These are phyloP conservation scores for Geosmithia morbida DNA, from an alignment of 2,329 filamentous ascomycete genomes.

Conservation along the genomic window DNA sequence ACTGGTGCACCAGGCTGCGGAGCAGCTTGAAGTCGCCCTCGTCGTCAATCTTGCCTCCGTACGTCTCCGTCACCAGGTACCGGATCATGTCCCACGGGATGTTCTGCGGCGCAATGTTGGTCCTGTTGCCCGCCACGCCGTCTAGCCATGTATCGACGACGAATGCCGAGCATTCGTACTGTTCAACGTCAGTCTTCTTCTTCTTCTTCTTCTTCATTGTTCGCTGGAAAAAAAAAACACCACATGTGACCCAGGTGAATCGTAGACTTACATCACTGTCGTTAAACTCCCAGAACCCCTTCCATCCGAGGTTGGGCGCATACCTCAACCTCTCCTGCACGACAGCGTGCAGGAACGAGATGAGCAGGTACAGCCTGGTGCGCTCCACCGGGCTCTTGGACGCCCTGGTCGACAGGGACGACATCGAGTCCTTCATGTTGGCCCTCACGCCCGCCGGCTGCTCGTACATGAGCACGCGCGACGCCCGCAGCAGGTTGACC, in stretches of 20 bases:
- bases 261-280: conserved; percentile 84
- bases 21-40: conserved; percentile 70
- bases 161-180: conserved; percentile 95
- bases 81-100: conserved; percentile 96
- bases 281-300: conserved; percentile 99
- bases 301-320: conserved; percentile 89
- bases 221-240: neutral
- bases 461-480: conserved; percentile 92
- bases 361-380: conserved; percentile 72
- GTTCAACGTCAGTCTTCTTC: conserved; percentile 3
- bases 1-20: conserved; percentile 54
- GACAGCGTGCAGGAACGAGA: conserved; percentile 91
- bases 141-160: conserved; percentile 96
- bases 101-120: conserved; percentile 84
- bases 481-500: conserved; percentile 85
- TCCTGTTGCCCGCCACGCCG: conserved; percentile 63
- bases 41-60: conserved; percentile 95
- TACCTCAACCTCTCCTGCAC: conserved; percentile 91
- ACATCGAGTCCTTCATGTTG: conserved; percentile 97
- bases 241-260: neutral
- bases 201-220: neutral
- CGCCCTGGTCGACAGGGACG: conserved; percentile 62
- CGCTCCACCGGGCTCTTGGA: conserved; percentile 81
- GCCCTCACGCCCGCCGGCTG: conserved; percentile 92
- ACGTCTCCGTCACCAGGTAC: conserved; percentile 82